phyloP scores from a whole-genome alignment of 352 stramenopile genomes.

The Phytophthora megakarya region DNA sequence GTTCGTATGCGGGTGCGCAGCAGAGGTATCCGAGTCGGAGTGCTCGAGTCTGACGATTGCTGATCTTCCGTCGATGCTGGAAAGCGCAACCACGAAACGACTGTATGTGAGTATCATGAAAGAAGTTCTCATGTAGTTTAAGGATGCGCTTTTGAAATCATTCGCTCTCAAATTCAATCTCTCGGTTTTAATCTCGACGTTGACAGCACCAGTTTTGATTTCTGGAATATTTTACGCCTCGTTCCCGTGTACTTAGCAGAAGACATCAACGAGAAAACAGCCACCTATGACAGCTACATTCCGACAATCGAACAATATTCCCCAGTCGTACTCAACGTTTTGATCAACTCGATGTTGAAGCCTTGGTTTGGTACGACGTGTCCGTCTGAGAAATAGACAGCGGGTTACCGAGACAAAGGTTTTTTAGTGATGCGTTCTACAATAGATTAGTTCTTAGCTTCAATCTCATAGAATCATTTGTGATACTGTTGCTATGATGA shows the following conservation, averaged over 20 bases:
- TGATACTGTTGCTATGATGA: too few relatives aligned
- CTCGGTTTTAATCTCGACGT: conserved; percentile 47
- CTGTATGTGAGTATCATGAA: conserved; percentile 38
- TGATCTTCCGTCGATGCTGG: conserved; percentile 33
- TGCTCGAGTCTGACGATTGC: too few relatives aligned
- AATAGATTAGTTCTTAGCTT: too few relatives aligned
- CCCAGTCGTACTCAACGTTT: conserved; percentile 48
- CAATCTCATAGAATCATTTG: too few relatives aligned
- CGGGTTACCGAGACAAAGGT: too few relatives aligned
- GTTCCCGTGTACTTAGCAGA: conserved; percentile 49
- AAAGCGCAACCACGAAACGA: conserved; percentile 14
- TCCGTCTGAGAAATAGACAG: conserved; percentile 14
- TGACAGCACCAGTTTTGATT: conserved; percentile 35
- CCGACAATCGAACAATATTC: conserved; percentile 33
- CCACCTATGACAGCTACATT: conserved; percentile 44
- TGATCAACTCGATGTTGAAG: conserved; percentile 44
- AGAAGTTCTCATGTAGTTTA: conserved; percentile 39
- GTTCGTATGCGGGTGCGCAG: too few relatives aligned
- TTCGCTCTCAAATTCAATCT: conserved; percentile 50
- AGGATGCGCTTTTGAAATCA: conserved; percentile 32
- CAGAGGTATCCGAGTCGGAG: too few relatives aligned
- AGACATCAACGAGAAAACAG: conserved; percentile 59
- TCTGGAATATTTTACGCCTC: conserved; percentile 35
- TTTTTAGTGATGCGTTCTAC: too few relatives aligned
- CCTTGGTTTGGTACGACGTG: conserved; percentile 50